These are phyloP conservation scores for Pterula multifida DNA, from an alignment of 1,284 basidiomycete species.

Conservation along the genomic window DNA sequence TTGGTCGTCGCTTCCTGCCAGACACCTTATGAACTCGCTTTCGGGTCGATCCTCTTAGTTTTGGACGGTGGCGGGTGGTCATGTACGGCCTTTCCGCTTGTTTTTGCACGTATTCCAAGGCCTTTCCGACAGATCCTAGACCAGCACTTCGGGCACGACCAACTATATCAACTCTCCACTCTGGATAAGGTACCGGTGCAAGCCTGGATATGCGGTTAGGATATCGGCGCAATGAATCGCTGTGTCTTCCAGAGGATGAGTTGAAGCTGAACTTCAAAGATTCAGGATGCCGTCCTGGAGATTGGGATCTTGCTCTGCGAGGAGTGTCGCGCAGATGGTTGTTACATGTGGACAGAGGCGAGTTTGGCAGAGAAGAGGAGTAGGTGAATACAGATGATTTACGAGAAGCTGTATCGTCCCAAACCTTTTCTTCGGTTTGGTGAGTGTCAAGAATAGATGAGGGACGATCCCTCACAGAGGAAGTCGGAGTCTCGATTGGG, in stretches of 20 bases:
- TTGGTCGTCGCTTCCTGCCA: background rate
- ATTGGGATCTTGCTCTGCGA: background rate
- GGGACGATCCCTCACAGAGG: background rate
- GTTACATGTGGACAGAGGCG: constrained; percentile 13
- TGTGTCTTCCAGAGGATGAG: background rate
- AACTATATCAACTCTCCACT: constrained; percentile 41
- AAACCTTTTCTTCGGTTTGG: background rate
- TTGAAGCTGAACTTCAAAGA: background rate
- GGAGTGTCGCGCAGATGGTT: constrained; percentile 8
- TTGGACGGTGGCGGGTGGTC: background rate
- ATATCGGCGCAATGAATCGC: constrained; percentile 6
- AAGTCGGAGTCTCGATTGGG: constrained; percentile 1
- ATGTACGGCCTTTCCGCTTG: background rate
- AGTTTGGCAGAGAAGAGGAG: constrained; percentile 7
- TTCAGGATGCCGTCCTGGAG: background rate
- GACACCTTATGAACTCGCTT: background rate
- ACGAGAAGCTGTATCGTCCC: background rate
- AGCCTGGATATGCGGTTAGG: constrained; percentile 12
- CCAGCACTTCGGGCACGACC: constrained; percentile 40
- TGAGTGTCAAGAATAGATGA: background rate
- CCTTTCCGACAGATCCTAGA: constrained; percentile 37
- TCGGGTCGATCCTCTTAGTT: background rate
- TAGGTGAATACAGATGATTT: background rate
- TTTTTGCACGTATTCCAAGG: constrained; percentile 30
- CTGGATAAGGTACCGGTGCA: constrained; percentile 42